Conservation (phyloP, 2,329 filamentous ascomycete genomes). For the Pseudonectria foliicola region DNA sequence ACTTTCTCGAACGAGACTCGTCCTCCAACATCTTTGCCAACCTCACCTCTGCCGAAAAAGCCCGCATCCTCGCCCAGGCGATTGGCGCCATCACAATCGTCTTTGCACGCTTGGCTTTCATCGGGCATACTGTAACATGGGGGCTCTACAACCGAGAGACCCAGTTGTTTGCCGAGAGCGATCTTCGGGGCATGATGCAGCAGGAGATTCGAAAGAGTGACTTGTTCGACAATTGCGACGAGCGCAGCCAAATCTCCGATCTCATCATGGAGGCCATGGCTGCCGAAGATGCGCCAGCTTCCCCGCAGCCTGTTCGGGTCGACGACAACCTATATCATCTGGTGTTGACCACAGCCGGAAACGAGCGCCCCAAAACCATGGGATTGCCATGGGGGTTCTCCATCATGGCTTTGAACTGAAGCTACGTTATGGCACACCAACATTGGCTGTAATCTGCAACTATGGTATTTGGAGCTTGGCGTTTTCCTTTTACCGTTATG, state of each 20-base stretch:
- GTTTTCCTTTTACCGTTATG: too few relatives aligned
- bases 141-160: slow-evolving; percentile 21
- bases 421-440: neutral
- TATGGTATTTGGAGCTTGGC: too few relatives aligned
- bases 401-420: slow-evolving; percentile 22
- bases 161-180: slow-evolving; percentile 21
- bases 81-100: slow-evolving; percentile 18
- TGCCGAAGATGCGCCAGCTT: slow-evolving; percentile 16
- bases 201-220: slow-evolving; percentile 16
- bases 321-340: slow-evolving; percentile 19
- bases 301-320: slow-evolving; percentile 15
- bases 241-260: slow-evolving; percentile 14
- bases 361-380: slow-evolving; percentile 20
- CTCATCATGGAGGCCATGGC: slow-evolving; percentile 20
- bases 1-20: slow-evolving; percentile 16
- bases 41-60: slow-evolving; percentile 16
- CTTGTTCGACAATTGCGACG: slow-evolving; percentile 16
- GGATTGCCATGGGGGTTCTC: slow-evolving; percentile 19
- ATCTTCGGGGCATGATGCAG: slow-evolving; percentile 20
- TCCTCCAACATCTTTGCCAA: slow-evolving; percentile 20
- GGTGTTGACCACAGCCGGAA: slow-evolving; percentile 14
- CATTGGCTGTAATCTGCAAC: too few relatives aligned
- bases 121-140: slow-evolving; percentile 14
- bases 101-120: slow-evolving; percentile 19
- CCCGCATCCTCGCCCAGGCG: slow-evolving; percentile 19